Evolutionary conservation across 2,329 filamentous ascomycete genomes (phyloP), one percentile per base, ranked within the genome.

Genomic region (Exophiala lecanii-corni): DNA sequence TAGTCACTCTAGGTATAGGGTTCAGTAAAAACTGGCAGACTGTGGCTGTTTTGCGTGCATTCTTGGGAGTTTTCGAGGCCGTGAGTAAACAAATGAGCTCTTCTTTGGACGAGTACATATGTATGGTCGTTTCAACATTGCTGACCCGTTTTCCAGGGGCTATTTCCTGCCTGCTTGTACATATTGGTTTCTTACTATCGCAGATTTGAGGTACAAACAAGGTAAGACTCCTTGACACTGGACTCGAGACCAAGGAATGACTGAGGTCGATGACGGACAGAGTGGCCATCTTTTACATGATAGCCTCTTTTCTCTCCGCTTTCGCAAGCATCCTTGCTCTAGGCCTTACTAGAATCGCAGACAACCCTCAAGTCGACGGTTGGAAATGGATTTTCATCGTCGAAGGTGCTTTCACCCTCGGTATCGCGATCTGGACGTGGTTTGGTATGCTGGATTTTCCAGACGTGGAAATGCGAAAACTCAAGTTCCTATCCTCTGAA

Each of bases 401-500:
- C 0, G 79, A 84, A 53, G 81, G 81, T 0, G 56, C 76, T 7
- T 77, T 84, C 51, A 72, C 80, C 5, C 71, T 71, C 47, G 41
- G 78, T 16, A 62, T 84, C 15, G 79, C 80, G 2, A 54, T 81
- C 23, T 43, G 71, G 5, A 81, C 79, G 0, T 84, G 78, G 55
- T 82, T 78, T 70, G 84, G 79, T 79, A 82, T 84, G 63, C 69
- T 83, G 26, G 79, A 83, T 55, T 84, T 85, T 49, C 81, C 81
- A 0, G 79, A 84, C 51, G 68, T 77, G 18, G 69, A 78, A 0
- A 67, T 76, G 36, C 62, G 61, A 9, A 78, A 74, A 41, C 73
- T 78, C 53, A 67, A 60, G 53, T 84, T 84, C 56, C 65, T 84
- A 16, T 72, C 69, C 2, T 56, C 68, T 4, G 63, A 70, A 15